Conservation (phyloP, 257 asterid species). For the Dorcoceras hygrometricum region DNA sequence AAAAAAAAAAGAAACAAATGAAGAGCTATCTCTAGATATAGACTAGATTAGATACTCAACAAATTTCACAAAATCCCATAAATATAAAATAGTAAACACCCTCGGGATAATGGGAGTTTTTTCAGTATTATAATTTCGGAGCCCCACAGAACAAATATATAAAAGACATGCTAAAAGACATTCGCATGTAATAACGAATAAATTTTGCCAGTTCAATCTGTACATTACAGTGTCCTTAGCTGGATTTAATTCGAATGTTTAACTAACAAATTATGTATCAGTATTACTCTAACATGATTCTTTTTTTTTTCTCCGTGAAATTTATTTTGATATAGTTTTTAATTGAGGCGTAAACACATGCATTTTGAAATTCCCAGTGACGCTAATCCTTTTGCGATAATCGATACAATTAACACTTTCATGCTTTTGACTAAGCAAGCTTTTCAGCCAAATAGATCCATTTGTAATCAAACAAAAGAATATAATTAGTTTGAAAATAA, state of each 20-base stretch:
- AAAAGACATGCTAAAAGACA: conserved; percentile 37
- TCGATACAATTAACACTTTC: conserved; percentile 9
- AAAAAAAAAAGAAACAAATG: background rate
- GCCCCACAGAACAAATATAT: background rate
- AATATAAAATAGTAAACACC: conserved; percentile 26
- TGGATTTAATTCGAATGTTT: background rate
- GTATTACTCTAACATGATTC: too few species aligned
- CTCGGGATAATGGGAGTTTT: conserved; percentile 30
- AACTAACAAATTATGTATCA: too few species aligned
- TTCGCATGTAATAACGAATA: conserved; percentile 7
- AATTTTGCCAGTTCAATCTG: conserved; percentile 11
- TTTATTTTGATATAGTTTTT: too few species aligned
- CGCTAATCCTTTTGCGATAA: conserved; percentile 1
- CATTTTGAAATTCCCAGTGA: background rate
- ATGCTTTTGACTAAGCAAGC: conserved; percentile 17
- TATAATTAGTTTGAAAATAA: conserved; percentile 9
- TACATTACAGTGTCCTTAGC: conserved; percentile 11
- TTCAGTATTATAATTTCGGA: background rate
- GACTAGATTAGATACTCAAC: conserved; percentile 33
- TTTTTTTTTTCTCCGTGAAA: too few species aligned
- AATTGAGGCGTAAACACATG: background rate
- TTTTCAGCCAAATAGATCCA: conserved; percentile 14
- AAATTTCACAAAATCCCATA: conserved; percentile 17
- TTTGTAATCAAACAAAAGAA: conserved; percentile 35
- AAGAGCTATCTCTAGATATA: conserved; percentile 18